Percentiles rank a stretch among this genome's conserved stretches.
Evolutionary conservation across 495 filamentous ascomycete genomes (phyloP).

Genomic region (Zalerion maritima): DNA sequence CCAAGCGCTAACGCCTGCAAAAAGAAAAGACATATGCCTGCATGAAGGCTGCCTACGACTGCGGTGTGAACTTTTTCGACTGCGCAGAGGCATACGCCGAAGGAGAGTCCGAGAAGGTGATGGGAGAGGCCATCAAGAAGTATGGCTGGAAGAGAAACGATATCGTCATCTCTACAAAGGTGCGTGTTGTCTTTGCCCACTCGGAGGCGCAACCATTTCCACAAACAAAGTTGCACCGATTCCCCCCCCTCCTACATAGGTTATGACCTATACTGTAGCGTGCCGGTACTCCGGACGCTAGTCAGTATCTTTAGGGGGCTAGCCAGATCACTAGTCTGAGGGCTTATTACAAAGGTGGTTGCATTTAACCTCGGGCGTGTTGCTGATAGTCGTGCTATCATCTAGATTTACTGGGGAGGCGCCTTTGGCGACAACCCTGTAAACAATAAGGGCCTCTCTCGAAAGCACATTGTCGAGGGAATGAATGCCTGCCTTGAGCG

Average conservation of each 20-base stretch:
- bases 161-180: constrained; percentile 75
- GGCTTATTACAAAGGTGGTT: no score
- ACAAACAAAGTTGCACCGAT: no score
- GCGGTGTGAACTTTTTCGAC: constrained; percentile 65
- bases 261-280: no score
- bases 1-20: not conserved
- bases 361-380: no score
- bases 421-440: constrained; percentile 46
- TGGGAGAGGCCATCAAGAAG: constrained; percentile 55
- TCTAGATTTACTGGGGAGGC: constrained; percentile 55
- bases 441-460: constrained; percentile 63
- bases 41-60: constrained; percentile 63
- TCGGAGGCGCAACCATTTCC: no score
- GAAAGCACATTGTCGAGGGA: constrained; percentile 70
- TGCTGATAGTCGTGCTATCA: no score
- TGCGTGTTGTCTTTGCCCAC: constrained; percentile 22
- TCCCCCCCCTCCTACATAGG: not conserved
- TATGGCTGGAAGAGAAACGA: constrained; percentile 67
- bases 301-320: no score
- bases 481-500: constrained; percentile 48
- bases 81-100: constrained; percentile 47
- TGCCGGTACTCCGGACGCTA: no score
- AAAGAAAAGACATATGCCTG: constrained; percentile 49
- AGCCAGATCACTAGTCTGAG: no score
- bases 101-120: constrained; percentile 58